Evolutionary conservation across 495 filamentous ascomycete genomes (phyloP).

Genomic region (Trichoderma reesei): DNA sequence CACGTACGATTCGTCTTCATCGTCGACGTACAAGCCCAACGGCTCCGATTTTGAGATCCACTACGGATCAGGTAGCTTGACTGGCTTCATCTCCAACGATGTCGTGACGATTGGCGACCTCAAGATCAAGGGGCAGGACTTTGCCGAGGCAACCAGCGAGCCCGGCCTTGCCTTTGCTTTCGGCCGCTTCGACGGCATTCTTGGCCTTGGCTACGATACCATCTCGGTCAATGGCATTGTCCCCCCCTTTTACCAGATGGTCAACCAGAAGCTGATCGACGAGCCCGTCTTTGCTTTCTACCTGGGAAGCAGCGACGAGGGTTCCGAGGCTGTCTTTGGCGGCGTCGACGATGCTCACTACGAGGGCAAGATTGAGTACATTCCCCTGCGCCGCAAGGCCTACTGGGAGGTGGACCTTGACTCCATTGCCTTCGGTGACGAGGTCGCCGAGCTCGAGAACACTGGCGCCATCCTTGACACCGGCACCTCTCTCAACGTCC

Average conservation of each 20-base stretch:
- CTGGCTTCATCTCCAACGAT: constrained; percentile 89
- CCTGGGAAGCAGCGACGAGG: constrained; percentile 61
- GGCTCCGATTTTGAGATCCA: constrained; percentile 86
- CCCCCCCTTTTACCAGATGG: constrained; percentile 93
- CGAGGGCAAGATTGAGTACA: constrained; percentile 80
- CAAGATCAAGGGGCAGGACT: constrained; percentile 75
- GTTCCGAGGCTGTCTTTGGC: constrained; percentile 86
- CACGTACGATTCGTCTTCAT: constrained; percentile 89
- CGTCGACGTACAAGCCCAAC: constrained; percentile 89
- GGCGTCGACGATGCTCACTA: constrained; percentile 82
- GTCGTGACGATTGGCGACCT: constrained; percentile 79
- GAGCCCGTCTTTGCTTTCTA: constrained; percentile 96
- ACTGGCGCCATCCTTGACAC: constrained; percentile 97
- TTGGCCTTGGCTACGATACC: constrained; percentile 88
- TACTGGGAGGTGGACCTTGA: constrained; percentile 99
- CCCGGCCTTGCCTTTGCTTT: constrained; percentile 97
- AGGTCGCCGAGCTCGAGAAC: constrained; percentile 76
- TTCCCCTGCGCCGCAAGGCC: constrained; percentile 93
- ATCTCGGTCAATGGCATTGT: constrained; percentile 93
- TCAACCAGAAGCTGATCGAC: constrained; percentile 80
- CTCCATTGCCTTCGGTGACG: constrained; percentile 75
- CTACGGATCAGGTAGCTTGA: constrained; percentile 92
- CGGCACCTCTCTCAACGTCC: constrained; percentile 93
- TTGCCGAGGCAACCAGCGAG: constrained; percentile 90
- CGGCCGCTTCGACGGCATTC: constrained; percentile 94